These are phyloP conservation scores for Paracamarosporium sp. DNA, from an alignment of 2,329 filamentous ascomycete species.

Conservation along the genomic window DNA sequence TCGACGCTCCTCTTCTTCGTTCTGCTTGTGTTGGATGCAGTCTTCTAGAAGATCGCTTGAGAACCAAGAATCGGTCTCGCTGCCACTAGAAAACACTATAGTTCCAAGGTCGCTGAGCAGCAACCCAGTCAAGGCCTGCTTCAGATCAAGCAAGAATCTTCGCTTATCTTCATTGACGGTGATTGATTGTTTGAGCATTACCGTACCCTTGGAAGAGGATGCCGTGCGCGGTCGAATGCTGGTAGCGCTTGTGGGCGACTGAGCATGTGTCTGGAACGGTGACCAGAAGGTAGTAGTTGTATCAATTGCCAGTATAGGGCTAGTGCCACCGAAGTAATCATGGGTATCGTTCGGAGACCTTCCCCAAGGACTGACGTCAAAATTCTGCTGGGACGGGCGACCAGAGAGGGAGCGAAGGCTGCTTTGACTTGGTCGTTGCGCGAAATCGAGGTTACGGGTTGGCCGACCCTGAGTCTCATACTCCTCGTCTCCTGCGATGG, in stretches of 20 bases:
- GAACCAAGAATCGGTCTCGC: conserved; percentile 93
- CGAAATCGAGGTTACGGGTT: conserved; percentile 52
- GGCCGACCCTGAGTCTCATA: conserved; percentile 48
- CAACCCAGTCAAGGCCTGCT: conserved; percentile 81
- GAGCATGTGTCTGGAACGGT: conserved; percentile 73
- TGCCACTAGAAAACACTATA: conserved; percentile 84
- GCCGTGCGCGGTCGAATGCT: conserved; percentile 70
- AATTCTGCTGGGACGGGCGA: conserved; percentile 73
- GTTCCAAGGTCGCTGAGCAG: conserved; percentile 89
- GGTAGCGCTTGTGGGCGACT: conserved; percentile 68
- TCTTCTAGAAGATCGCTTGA: conserved; percentile 62
- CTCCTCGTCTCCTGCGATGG: conserved; percentile 56
- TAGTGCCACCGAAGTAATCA: conserved; percentile 73
- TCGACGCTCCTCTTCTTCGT: conserved; percentile 49
- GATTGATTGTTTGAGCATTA: conserved; percentile 64
- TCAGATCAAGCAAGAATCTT: conserved; percentile 78
- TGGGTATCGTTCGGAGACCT: conserved; percentile 71
- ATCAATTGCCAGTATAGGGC: conserved; percentile 74
- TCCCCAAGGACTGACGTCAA: conserved; percentile 72
- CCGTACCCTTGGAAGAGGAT: conserved; percentile 71
- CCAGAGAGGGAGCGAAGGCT: conserved; percentile 66
- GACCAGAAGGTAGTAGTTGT: conserved; percentile 88
- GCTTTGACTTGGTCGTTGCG: conserved; percentile 60
- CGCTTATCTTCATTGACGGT: conserved; percentile 73
- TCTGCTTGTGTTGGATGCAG: conserved; percentile 46